These are phyloP conservation scores for Paramecium sexaurelia DNA, from an alignment of 73 alveolate genomes.

Conservation along the genomic window DNA sequence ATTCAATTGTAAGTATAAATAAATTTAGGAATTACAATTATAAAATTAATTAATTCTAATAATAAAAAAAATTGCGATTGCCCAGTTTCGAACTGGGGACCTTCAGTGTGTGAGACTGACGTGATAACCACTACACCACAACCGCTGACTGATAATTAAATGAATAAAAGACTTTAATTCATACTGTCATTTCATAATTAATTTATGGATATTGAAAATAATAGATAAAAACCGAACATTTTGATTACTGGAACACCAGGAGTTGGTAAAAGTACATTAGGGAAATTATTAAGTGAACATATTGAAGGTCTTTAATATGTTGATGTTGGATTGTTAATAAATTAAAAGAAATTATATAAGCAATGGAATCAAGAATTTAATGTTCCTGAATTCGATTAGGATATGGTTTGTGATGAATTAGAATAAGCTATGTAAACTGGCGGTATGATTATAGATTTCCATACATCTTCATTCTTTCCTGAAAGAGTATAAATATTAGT, in stretches of 20 bases:
- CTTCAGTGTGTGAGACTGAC: constrained; percentile 67
- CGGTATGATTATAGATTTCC: constrained; percentile 96
- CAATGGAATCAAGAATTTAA: constrained; percentile 95
- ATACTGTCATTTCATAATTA: background rate
- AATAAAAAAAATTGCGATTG: constrained; percentile 59
- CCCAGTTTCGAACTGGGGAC: constrained; percentile 68
- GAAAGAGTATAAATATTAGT: constrained; percentile 77
- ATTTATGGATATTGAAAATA: constrained; percentile 54
- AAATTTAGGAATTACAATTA: too few relatives aligned
- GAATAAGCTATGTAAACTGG: constrained; percentile 77
- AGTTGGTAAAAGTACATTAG: constrained; percentile 96
- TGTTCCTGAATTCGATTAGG: constrained; percentile 97
- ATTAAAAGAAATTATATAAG: constrained; percentile 88
- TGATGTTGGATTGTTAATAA: constrained; percentile 89
- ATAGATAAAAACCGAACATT: constrained; percentile 82
- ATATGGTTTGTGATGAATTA: constrained; percentile 95
- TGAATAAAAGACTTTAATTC: background rate
- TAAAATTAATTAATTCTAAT: too few relatives aligned
- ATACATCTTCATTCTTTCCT: constrained; percentile 96
- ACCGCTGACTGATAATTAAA: background rate
- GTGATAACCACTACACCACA: constrained; percentile 68
- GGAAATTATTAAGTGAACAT: constrained; percentile 86
- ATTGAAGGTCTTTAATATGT: constrained; percentile 85
- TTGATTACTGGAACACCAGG: constrained; percentile 99
- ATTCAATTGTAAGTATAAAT: too few relatives aligned